Evolutionary conservation across 768 basidiomycete species (phyloP), one percentile per base, ranked within the genome.

Genomic region (Exidia glandulosa): DNA sequence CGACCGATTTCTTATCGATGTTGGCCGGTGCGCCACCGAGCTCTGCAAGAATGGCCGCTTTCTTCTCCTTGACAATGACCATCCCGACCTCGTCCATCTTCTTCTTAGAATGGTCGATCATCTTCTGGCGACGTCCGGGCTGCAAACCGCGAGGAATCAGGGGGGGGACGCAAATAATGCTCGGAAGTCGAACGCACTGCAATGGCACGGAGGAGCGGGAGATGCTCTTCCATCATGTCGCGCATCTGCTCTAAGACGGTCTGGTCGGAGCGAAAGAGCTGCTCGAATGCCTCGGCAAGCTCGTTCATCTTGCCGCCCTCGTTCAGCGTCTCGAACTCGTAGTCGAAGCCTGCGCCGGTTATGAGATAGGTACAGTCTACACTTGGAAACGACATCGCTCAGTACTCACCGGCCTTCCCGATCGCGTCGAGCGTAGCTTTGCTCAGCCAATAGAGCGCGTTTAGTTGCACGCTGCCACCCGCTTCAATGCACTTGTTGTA

Each of bases 261-360:
- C n/a, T 56, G 58, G n/a, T 63, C 58, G 5, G 59, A 50, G 0
- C 64, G 56, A 47, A 75, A 65, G 30, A 78, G 59, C 14, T 66
- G 70, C 14, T 70, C 62, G 56, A 77, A 70, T 0, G 74, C 74
- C 19, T 65, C 64, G 56, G 65, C 67, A 6, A 76, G 65, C 25
- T 72, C 73, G 57, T 72, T 71, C 12, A 64, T 63, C n/a, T 62
- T 56, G 2, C 62, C 67, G 2, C 60, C 60, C 0, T 64, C 31
- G 30, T 67, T 65, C 33, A 78, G 63, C 2, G 74, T 62, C 12
- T 71, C 59, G 57, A 78, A 75, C 3, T 68, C 7, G 59, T 74
- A 74, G 61, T 74, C 69, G 60, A 77, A 77, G 23, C 77, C 76
- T 77, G 60, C 3, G 27, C 16, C 34, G 7, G 7, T 36, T 36